phyloP scores from a whole-genome alignment of 805 yeast genomes.

The Metschnikowia santaceciliae region DNA sequence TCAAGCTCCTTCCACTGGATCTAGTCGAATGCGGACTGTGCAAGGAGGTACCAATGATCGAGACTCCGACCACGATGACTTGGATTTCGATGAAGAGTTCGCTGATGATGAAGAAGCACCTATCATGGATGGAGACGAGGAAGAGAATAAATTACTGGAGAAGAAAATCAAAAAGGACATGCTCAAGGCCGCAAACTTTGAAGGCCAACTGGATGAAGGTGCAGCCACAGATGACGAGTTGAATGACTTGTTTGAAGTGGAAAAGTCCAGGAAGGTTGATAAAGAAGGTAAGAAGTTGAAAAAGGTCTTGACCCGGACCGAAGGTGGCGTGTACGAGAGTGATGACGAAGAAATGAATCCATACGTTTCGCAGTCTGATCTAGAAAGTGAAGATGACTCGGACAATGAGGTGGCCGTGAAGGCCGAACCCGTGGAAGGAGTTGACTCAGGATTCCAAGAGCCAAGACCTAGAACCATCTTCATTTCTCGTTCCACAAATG shows the following conservation, averaged over 20 bases:
- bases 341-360: slow-evolving; percentile 83
- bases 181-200: slow-evolving; percentile 75
- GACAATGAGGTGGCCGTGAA: slow-evolving; percentile 31
- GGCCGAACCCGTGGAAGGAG: slow-evolving; percentile 29
- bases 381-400: slow-evolving; percentile 60
- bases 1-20: slow-evolving; percentile 2
- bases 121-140: slow-evolving; percentile 92
- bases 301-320: slow-evolving; percentile 79
- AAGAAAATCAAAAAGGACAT: slow-evolving; percentile 77
- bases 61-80: slow-evolving; percentile 83
- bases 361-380: slow-evolving; percentile 54
- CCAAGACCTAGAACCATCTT: slow-evolving; percentile 13
- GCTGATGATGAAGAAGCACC: slow-evolving; percentile 99
- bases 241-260: slow-evolving; percentile 68
- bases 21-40: slow-evolving; percentile 36
- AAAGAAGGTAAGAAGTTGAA: slow-evolving; percentile 86
- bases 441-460: slow-evolving; percentile 2
- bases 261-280: slow-evolving; percentile 64
- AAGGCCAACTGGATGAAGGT: slow-evolving; percentile 54
- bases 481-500: slow-evolving; percentile 33
- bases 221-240: slow-evolving; percentile 57
- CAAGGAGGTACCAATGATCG: slow-evolving; percentile 45
- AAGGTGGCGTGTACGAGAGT: slow-evolving; percentile 83
- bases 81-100: slow-evolving; percentile 94
- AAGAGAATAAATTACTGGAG: slow-evolving; percentile 88